Percentiles rank a stretch among this genome's conserved stretches.
These are phyloP conservation scores for Pinus tabuliformis DNA, from an alignment of 75 land plant genomes.

Conservation along the genomic window DNA sequence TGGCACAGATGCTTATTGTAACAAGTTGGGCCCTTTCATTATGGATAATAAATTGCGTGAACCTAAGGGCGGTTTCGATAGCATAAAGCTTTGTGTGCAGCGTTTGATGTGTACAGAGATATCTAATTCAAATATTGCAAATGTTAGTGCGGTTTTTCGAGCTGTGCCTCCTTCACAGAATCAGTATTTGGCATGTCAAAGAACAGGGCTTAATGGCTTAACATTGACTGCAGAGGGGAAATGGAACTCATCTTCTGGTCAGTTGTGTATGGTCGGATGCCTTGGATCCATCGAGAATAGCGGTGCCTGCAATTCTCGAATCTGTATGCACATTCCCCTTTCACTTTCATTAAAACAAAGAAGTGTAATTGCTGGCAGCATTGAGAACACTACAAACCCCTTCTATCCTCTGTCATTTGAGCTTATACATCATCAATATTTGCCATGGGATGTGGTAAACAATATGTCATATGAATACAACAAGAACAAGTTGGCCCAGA, in stretches of 20 bases:
- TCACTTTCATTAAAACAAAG: conserved; percentile 51
- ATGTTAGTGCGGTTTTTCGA: conserved; percentile 46
- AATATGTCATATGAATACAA: conserved; percentile 41
- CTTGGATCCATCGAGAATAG: conserved; percentile 11
- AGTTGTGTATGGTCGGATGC: conserved; percentile 77
- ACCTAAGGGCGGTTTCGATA: conserved; percentile 26
- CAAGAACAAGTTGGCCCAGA: conserved; percentile 21
- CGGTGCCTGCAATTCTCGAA: conserved; percentile 22
- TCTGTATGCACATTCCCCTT: conserved; percentile 39
- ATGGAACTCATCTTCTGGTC: conserved; percentile 41
- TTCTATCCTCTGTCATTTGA: conserved; percentile 52
- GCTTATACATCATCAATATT: conserved; percentile 4
- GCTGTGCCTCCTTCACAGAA: conserved; percentile 23
- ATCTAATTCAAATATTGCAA: conserved; percentile 9
- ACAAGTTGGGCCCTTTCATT: conserved; percentile 49
- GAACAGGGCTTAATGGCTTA: conserved; percentile 33
- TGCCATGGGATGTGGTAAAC: conserved; percentile 13
- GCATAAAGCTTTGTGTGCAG: conserved; percentile 33
- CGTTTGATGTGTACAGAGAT: conserved; percentile 32
- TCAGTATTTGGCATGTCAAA: conserved; percentile 16
- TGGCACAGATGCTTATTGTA: conserved; percentile 27
- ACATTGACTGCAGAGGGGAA: conserved; percentile 55
- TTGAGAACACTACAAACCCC: neutral
- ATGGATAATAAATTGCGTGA: conserved; percentile 13
- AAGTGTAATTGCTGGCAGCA: conserved; percentile 36